Percentiles rank a stretch among this genome's conserved stretches.
These are phyloP conservation scores for Termitomyces bulborhizus DNA, from an alignment of 768 basidiomycete species.

Conservation along the genomic window DNA sequence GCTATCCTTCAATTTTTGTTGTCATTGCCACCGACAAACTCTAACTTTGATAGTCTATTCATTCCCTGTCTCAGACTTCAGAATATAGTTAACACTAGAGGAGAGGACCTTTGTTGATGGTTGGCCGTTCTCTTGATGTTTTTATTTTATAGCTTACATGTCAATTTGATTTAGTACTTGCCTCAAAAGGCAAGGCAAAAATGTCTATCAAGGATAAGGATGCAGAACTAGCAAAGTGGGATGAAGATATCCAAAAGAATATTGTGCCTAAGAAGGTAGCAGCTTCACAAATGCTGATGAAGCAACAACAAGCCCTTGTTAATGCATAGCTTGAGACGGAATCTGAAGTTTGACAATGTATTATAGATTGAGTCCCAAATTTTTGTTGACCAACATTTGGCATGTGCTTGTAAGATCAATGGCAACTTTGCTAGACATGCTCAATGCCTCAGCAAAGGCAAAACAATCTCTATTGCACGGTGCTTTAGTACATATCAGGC, in stretches of 20 bases:
- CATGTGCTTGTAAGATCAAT: conserved; percentile 46
- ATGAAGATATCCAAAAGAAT: conserved; percentile 84
- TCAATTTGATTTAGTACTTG: conserved; percentile 42
- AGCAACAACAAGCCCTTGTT: conserved; percentile 81
- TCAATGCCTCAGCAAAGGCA: conserved; percentile 43
- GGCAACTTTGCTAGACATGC: conserved; percentile 56
- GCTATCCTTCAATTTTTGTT: too few species aligned
- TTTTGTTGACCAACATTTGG: conserved; percentile 44
- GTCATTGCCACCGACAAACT: too few species aligned
- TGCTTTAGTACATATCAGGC: conserved; percentile 51
- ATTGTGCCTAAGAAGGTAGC: conserved; percentile 75
- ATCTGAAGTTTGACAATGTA: conserved; percentile 52
- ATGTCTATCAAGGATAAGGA: conserved; percentile 73
- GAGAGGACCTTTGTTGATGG: conserved; percentile 81
- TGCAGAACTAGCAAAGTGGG: conserved; percentile 90
- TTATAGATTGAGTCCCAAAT: conserved; percentile 38
- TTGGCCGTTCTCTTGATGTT: conserved; percentile 22
- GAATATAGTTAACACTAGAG: conserved; percentile 81
- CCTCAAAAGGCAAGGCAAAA: conserved; percentile 47
- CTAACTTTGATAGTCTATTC: too few species aligned
- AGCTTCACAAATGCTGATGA: conserved; percentile 52
- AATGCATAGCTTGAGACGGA: conserved; percentile 83
- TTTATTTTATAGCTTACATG: background rate
- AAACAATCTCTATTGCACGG: conserved; percentile 59
- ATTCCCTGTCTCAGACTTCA: conserved; percentile 74